Evolutionary conservation across 1,284 basidiomycete species (phyloP).

Genomic region (Apiotrichum montevideense): DNA sequence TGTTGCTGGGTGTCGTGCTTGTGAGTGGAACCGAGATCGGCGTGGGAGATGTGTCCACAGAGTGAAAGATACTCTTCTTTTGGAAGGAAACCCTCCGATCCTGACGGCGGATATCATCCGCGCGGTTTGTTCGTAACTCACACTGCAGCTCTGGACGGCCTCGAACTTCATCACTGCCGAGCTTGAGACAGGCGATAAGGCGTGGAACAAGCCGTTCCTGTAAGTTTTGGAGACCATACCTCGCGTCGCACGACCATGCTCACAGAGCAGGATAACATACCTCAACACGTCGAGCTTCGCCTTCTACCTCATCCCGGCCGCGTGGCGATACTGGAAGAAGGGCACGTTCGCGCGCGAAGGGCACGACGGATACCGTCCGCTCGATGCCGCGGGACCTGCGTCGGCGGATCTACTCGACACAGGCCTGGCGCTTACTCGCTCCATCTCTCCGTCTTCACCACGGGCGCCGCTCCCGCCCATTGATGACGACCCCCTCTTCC

Average conservation of each 20-base stretch:
- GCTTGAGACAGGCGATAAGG: constrained; percentile 39
- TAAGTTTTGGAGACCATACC: constrained; percentile 18
- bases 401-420: no score
- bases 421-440: constrained; percentile 3
- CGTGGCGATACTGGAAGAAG: constrained; percentile 13
- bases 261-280: constrained; percentile 42
- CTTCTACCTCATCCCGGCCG: constrained; percentile 73
- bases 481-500: neutral
- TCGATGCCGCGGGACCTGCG: neutral
- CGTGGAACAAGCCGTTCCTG: constrained; percentile 47
- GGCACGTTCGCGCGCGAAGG: neutral
- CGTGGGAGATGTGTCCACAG: no score
- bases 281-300: constrained; percentile 61
- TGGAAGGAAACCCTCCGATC: no score
- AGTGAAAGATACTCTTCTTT: no score
- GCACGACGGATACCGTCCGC: neutral
- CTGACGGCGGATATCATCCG: no score
- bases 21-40: neutral
- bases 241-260: no score
- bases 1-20: neutral
- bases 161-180: constrained; percentile 43
- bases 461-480: constrained; percentile 20
- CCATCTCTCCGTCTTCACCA: constrained; percentile 12
- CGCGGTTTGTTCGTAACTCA: neutral
- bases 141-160: constrained; percentile 38